Evolutionary conservation across 257 asterid genomes (phyloP).

Genomic region (Solanum rostratum): DNA sequence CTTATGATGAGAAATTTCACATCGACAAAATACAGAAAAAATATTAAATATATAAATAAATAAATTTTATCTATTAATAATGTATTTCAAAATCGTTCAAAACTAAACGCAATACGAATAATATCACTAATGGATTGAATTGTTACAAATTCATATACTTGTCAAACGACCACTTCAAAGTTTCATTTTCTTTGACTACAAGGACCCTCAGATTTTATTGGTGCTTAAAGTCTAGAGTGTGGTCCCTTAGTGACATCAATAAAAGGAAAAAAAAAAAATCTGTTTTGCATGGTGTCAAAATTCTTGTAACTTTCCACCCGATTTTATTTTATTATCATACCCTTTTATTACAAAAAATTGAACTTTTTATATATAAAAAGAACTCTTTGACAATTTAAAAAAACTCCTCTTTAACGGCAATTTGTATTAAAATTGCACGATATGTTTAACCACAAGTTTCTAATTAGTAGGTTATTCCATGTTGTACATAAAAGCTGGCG

Average conservation of each 20-base stretch:
- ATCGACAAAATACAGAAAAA: too few relatives aligned
- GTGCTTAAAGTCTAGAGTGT: neutral
- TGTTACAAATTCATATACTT: too few relatives aligned
- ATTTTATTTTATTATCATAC: neutral
- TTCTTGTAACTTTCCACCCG: neutral
- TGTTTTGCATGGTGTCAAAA: neutral
- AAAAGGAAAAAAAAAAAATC: neutral
- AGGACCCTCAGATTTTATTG: neutral
- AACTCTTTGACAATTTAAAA: neutral
- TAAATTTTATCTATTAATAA: too few relatives aligned
- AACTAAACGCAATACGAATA: fast-evolving
- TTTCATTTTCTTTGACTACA: neutral
- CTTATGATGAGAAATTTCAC: too few relatives aligned
- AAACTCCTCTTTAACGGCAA: neutral
- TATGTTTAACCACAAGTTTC: neutral
- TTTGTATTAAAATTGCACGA: neutral
- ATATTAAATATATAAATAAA: too few relatives aligned
- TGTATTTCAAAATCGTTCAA: too few relatives aligned
- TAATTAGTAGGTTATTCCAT: neutral
- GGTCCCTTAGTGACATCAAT: neutral
- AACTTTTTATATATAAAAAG: neutral
- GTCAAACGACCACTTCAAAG: too few relatives aligned
- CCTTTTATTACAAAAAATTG: neutral
- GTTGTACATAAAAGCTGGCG: neutral
- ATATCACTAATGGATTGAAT: too few relatives aligned